phyloP scores from a whole-genome alignment of 176 grass and related monocot species.

The Alloteropsis semialata region DNA sequence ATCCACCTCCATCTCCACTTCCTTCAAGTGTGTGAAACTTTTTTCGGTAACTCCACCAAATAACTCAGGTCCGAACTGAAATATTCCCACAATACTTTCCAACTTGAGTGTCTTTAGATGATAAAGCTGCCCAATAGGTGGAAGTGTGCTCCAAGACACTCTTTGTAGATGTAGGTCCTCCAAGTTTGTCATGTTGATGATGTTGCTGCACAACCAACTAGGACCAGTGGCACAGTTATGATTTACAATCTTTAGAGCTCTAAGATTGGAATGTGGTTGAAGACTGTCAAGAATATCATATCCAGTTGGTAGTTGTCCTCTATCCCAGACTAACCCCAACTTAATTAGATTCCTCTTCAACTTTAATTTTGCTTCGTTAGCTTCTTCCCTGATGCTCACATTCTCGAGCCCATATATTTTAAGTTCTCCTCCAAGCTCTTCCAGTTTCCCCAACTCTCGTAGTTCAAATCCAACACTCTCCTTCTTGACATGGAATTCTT shows the following conservation, averaged over 20 bases:
- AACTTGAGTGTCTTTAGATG: rapidly evolving
- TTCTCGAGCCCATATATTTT: neutral
- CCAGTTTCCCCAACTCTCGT: neutral
- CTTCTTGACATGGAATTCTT: neutral
- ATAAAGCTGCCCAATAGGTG: neutral
- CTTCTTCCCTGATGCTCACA: neutral
- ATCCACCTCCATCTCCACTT: too few relatives aligned
- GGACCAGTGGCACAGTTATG: neutral
- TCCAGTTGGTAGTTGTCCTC: rapidly evolving
- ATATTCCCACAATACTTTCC: neutral
- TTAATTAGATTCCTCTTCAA: neutral
- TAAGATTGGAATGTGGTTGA: neutral
- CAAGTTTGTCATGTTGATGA: neutral
- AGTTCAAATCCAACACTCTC: neutral
- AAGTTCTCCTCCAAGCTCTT: neutral
- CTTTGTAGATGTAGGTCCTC: neutral
- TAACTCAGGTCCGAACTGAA: neutral
- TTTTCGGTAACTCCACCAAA: neutral
- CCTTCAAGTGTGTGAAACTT: neutral
- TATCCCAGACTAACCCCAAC: neutral
- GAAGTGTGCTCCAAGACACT: neutral
- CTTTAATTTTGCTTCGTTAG: neutral
- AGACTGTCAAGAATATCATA: neutral
- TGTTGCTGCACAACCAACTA: neutral
- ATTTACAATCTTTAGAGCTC: neutral